Conservation (phyloP, 2,329 filamentous ascomycete species). For the Xylariaceae sp. region DNA sequence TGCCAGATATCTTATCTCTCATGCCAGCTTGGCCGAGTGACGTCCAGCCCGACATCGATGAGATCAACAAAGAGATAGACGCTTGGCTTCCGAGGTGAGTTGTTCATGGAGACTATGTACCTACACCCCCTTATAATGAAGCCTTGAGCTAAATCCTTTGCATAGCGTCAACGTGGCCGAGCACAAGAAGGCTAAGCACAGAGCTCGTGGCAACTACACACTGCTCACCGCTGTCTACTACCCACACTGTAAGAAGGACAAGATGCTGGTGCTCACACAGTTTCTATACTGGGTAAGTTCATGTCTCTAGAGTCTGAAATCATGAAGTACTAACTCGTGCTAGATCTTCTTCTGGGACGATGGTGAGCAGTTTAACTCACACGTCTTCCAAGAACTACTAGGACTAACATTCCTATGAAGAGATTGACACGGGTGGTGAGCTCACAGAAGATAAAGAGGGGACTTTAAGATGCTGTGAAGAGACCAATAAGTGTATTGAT, state of each 20-base stretch:
- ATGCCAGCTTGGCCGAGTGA: conserved; percentile 28
- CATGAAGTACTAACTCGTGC: conserved; percentile 1
- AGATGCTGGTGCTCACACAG: conserved; percentile 24
- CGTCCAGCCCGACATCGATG: conserved; percentile 24
- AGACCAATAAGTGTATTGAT: conserved; percentile 25
- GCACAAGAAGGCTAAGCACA: conserved; percentile 27
- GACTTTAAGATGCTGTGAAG: conserved; percentile 20
- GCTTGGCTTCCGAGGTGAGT: conserved; percentile 26
- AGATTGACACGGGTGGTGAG: conserved; percentile 30
- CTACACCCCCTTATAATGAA: not conserved
- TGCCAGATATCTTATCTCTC: conserved; percentile 26
- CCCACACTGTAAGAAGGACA: conserved; percentile 27
- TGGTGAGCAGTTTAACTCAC: conserved; percentile 14
- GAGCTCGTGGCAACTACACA: conserved; percentile 26
- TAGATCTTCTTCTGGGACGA: conserved; percentile 30
- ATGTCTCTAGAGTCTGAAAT: not conserved
- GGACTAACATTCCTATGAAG: conserved; percentile 9
- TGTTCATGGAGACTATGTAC: not conserved
- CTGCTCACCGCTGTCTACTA: conserved; percentile 27
- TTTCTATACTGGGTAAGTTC: conserved; percentile 28
- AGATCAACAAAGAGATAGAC: conserved; percentile 26
- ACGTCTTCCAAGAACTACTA: not conserved
- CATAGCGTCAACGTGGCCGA: conserved; percentile 24
- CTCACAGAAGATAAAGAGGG: conserved; percentile 26
- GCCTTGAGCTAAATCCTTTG: too few species aligned